Percentiles rank a stretch among this genome's conserved stretches.
Conservation (phyloP, 2,329 filamentous ascomycete genomes). For the Orbilia brochopaga region DNA sequence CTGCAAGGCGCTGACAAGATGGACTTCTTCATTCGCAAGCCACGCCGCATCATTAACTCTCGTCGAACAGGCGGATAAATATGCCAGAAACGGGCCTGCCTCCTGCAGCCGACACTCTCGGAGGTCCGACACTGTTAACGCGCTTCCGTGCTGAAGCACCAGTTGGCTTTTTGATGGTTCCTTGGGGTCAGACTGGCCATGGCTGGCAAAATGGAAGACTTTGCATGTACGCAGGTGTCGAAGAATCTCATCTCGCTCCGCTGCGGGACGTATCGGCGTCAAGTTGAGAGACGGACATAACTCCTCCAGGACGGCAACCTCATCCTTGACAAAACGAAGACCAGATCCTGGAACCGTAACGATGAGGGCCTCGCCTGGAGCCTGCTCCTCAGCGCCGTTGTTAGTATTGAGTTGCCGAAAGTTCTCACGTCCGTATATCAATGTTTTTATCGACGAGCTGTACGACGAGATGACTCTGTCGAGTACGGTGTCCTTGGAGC, state of each 20-base stretch:
- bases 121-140: constrained; percentile 15
- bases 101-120: constrained; percentile 10
- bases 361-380: too few species aligned
- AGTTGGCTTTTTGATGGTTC: constrained; percentile 26
- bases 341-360: constrained; percentile 20
- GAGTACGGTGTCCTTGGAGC: constrained; percentile 54
- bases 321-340: constrained; percentile 17
- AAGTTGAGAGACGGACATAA: neutral
- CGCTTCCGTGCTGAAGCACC: constrained; percentile 24
- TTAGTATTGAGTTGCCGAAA: neutral
- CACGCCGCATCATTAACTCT: constrained; percentile 6
- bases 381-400: constrained; percentile 6
- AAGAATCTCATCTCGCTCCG: constrained; percentile 13
- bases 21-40: constrained; percentile 22
- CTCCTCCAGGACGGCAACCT: constrained; percentile 3
- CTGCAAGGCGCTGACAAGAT: constrained; percentile 33
- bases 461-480: constrained; percentile 39
- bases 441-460: constrained; percentile 10
- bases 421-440: constrained; percentile 16
- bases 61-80: constrained; percentile 28
- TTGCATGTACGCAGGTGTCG: neutral
- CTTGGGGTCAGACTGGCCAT: constrained; percentile 11
- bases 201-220: constrained; percentile 39
- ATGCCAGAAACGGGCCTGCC: constrained; percentile 8
- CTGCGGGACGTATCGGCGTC: neutral